A percentile compares a stretch with the other conserved stretches of the same genome.
These are phyloP conservation scores for Pleurotus platypus DNA, from an alignment of 768 basidiomycete genomes.

Conservation along the genomic window DNA sequence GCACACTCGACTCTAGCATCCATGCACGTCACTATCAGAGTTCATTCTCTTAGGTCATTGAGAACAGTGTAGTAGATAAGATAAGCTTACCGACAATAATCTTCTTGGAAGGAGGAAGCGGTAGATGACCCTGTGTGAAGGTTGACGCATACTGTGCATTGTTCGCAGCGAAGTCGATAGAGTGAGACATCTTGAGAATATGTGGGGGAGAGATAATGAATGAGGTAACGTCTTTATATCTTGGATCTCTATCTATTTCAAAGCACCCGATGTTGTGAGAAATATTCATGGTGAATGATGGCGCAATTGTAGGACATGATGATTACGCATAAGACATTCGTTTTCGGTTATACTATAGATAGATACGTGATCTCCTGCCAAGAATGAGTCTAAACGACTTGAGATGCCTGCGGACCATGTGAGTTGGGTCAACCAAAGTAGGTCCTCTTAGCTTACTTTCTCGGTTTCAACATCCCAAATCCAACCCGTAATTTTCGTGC, in stretches of 20 bases:
- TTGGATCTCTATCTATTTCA: not conserved
- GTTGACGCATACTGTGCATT: slow-evolving; percentile 37
- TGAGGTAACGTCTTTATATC: not conserved
- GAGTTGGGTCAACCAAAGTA: not conserved
- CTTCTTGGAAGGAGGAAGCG: slow-evolving; percentile 39
- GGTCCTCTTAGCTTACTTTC: not conserved
- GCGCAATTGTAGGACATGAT: not conserved
- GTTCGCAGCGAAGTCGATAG: slow-evolving; percentile 24
- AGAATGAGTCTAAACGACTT: not conserved
- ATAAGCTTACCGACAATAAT: slow-evolving; percentile 27
- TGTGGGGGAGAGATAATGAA: too few species aligned
- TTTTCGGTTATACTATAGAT: not conserved
- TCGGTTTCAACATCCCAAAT: slow-evolving; percentile 46
- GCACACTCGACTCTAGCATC: slow-evolving; percentile 47
- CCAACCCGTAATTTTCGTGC: slow-evolving; percentile 61
- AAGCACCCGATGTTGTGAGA: not conserved
- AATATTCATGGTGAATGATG: not conserved
- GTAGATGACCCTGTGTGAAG: slow-evolving; percentile 36
- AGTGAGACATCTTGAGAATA: slow-evolving; percentile 1
- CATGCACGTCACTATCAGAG: slow-evolving; percentile 45
- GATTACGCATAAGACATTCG: not conserved
- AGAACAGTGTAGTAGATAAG: too few species aligned
- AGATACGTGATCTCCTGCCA: not conserved
- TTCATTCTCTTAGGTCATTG: not conserved
- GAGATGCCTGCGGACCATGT: slow-evolving; percentile 1